Evolutionary conservation across 768 basidiomycete species (phyloP), one percentile per base, ranked within the genome.

Genomic region (Leccinum subtestaceum): DNA sequence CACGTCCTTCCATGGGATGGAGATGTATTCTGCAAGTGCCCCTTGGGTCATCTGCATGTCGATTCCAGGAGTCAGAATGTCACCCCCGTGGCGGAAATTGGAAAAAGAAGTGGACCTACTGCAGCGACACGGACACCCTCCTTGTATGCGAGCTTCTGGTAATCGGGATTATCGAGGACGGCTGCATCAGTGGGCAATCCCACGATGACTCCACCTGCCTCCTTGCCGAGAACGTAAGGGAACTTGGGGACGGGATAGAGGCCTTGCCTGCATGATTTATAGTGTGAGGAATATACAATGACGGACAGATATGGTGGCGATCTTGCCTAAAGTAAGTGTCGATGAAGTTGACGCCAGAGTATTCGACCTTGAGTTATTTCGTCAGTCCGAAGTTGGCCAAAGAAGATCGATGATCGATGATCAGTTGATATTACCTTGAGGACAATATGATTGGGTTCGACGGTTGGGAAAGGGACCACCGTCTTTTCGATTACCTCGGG

Each of bases 321-420:
- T 64, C 74, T 71, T 74, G 87, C 84, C 94, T 80, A 68, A 82
- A 85, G 72, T 97, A 96, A 45, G 84, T 86, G 69, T 91, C 89
- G 69, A 89, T 93, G 71, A 90, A 97, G 76, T 98, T 97, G 66
- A 96, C 82, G 9, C 91, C 92, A 9, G 80, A 75, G 64, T 87
- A 93, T 64, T 91, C 84, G 29, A 87, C 78, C 89, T 88, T 67
- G 40, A 43, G 40, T 43, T 8, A 10, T 43, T n/a, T 19, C 4
- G 40, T 43, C 10, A 43, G 40, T 43, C 40, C 10, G 10, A 19
- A 10, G 40, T 43, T 19, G n/a, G n/a, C 15, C 17, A 8, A 38
- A 38, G 6, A 13, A 0, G 17, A 9, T 17, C 17, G 38, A 52
- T 64, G 15, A 60, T 60, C 40, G 15, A 17, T 36, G 34, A 38